A percentile compares a stretch with the other conserved stretches of the same genome.
phyloP scores from a whole-genome alignment of 805 yeast genomes.

The Zygotorulaspora sp. region DNA sequence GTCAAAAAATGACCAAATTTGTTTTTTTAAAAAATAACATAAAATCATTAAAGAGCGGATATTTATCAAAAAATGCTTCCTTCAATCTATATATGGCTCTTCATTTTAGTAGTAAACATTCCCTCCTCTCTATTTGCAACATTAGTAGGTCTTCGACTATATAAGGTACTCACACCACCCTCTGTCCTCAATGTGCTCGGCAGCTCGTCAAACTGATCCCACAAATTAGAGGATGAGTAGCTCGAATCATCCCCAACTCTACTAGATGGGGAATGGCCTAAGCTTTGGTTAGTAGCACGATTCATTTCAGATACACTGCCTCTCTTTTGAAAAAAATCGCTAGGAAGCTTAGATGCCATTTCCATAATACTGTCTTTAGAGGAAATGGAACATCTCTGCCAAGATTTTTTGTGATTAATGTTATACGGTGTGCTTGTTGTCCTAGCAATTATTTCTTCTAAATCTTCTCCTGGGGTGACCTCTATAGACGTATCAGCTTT shows the following conservation, averaged over 20 bases:
- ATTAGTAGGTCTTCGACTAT: constrained; percentile 9
- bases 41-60: too few relatives aligned
- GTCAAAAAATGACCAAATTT: background rate
- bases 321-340: constrained; percentile 25
- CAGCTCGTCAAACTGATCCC: constrained; percentile 19
- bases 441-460: constrained; percentile 9
- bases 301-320: constrained; percentile 4
- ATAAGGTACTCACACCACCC: constrained; percentile 12
- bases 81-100: too few relatives aligned
- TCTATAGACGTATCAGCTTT: constrained; percentile 6
- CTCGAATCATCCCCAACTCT: constrained; percentile 12
- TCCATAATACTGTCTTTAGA: constrained; percentile 21
- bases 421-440: constrained; percentile 8
- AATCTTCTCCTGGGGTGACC: constrained; percentile 4
- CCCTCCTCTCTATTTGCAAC: constrained; percentile 5
- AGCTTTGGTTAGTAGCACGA: constrained; percentile 6
- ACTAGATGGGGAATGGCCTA: constrained; percentile 13
- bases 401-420: constrained; percentile 3
- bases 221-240: constrained; percentile 15
- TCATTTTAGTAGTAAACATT: constrained; percentile 1
- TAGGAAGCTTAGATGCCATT: constrained; percentile 25
- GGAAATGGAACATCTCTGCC: constrained; percentile 15
- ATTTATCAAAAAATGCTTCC: too few relatives aligned
- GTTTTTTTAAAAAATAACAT: too few relatives aligned
- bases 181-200: constrained; percentile 22